Percentiles rank a stretch among this genome's conserved stretches.
These are phyloP conservation scores for Aegilops sharonensis DNA, from an alignment of 176 grass and related monocot genomes.

Conservation along the genomic window DNA sequence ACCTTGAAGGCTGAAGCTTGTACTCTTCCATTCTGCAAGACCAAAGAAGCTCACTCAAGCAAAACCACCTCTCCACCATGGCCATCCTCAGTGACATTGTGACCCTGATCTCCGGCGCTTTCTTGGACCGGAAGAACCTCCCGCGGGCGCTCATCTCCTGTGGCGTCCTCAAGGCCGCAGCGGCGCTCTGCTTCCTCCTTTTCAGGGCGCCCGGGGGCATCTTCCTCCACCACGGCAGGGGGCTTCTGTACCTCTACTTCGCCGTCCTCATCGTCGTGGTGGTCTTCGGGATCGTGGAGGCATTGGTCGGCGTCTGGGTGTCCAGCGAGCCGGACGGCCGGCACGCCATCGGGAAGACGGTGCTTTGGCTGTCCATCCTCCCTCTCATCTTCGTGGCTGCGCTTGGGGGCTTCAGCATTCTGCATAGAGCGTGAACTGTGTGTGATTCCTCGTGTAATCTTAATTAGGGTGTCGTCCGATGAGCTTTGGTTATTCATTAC, in stretches of 20 bases:
- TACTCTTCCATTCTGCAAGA: no score
- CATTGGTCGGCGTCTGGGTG: background rate
- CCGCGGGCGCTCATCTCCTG: background rate
- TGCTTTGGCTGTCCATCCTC: background rate
- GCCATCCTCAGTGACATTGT: no score
- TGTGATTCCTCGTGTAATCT: no score
- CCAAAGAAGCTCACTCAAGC: no score
- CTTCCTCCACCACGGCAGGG: background rate
- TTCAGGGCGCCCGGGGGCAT: background rate
- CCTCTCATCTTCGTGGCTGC: background rate
- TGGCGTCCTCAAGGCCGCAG: background rate
- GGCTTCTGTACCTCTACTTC: background rate
- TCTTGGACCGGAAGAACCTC: background rate
- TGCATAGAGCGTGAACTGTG: no score
- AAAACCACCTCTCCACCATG: no score
- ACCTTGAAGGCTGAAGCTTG: no score
- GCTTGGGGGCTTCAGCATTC: background rate
- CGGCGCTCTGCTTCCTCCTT: background rate
- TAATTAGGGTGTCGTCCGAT: no score
- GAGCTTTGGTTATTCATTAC: no score
- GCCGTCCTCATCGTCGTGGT: background rate
- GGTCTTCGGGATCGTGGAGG: background rate
- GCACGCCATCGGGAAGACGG: background rate
- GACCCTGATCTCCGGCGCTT: background rate
- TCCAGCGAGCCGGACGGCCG: background rate